A percentile compares a stretch with the other conserved stretches of the same genome.
These are phyloP conservation scores for Phytophthora niederhauseri DNA, from an alignment of 352 stramenopile species.

Conservation along the genomic window DNA sequence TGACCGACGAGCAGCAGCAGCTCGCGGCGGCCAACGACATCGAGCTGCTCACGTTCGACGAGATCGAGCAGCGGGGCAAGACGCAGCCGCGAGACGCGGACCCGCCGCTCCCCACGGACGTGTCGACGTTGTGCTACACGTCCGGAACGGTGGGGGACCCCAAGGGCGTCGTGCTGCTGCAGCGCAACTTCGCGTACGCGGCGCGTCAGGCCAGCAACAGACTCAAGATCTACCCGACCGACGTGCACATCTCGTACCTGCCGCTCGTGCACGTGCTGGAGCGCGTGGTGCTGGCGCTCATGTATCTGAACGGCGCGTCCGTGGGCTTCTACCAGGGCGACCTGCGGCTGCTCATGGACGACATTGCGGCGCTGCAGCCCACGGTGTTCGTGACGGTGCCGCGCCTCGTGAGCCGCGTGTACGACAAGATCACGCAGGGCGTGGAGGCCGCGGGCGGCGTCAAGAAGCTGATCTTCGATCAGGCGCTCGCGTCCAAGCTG, in stretches of 20 bases:
- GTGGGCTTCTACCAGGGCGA: constrained; percentile 83
- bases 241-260: constrained; percentile 95
- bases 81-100: constrained; percentile 32
- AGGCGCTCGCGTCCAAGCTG: constrained; percentile 48
- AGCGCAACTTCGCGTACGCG: constrained; percentile 58
- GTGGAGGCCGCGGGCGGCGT: constrained; percentile 44
- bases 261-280: constrained; percentile 97
- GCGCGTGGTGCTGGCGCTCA: constrained; percentile 78
- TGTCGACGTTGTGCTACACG: constrained; percentile 95
- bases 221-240: constrained; percentile 42
- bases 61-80: constrained; percentile 35
- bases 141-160: constrained; percentile 95
- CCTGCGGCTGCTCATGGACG: constrained; percentile 90
- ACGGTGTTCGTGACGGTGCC: constrained; percentile 94
- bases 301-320: constrained; percentile 83
- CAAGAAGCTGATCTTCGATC: constrained; percentile 54
- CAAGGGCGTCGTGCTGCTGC: constrained; percentile 94
- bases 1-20: constrained; percentile 34
- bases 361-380: constrained; percentile 88
- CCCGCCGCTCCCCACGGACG: constrained; percentile 57
- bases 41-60: constrained; percentile 41
- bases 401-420: constrained; percentile 95
- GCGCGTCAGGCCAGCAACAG: constrained; percentile 23
- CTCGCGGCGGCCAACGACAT: constrained; percentile 28
- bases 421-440: constrained; percentile 92